Conservation (phyloP, 1,284 basidiomycete species). For the Hypsizygus ulmarius region DNA sequence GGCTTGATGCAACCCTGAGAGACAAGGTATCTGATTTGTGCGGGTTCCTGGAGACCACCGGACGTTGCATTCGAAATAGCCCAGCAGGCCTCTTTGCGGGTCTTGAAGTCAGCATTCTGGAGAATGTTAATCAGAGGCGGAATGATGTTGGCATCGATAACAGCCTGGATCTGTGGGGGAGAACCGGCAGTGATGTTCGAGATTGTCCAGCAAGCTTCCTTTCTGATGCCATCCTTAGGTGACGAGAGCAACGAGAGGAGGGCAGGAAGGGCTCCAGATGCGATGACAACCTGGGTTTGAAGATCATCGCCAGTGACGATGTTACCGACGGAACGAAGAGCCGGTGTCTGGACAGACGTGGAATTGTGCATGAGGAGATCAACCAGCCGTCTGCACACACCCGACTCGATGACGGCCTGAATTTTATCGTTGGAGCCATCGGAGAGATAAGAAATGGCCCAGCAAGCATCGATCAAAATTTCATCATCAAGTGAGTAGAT, state of each 20-base stretch:
- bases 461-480: conserved; percentile 99
- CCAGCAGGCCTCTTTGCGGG: conserved; percentile 99
- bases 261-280: conserved; percentile 92
- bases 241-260: conserved; percentile 90
- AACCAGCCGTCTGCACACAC: conserved; percentile 95
- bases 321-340: conserved; percentile 96
- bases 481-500: conserved; percentile 99
- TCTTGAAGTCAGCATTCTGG: conserved; percentile 98
- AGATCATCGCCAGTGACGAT: conserved; percentile 99
- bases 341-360: conserved; percentile 98
- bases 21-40: conserved; percentile 98
- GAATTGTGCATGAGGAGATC: conserved; percentile 97
- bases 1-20: conserved; percentile 98
- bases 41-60: conserved; percentile 94
- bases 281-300: conserved; percentile 98
- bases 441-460: conserved; percentile 99
- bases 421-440: conserved; percentile 99
- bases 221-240: conserved; percentile 93
- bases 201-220: conserved; percentile 99
- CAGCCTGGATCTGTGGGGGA: conserved; percentile 92
- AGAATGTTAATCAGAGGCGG: conserved; percentile 99
- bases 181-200: conserved; percentile 98
- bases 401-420: conserved; percentile 98
- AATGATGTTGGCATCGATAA: conserved; percentile 88
- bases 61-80: conserved; percentile 99